Base-by-base conservation (phyloP, 352 stramenopile species). In the Phytophthora litchii region DNA sequence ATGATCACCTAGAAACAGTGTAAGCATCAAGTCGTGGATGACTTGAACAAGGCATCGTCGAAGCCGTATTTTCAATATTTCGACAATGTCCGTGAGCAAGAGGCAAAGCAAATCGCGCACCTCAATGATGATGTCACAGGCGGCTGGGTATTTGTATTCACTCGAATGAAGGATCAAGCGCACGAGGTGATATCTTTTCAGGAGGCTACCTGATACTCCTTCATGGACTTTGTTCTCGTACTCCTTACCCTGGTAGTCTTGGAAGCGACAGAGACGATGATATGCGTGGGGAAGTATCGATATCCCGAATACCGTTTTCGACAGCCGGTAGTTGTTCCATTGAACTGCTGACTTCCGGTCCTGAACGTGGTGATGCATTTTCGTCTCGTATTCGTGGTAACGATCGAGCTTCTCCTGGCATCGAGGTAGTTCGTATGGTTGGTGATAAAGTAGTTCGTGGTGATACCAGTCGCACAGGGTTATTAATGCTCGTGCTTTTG, bases 391-490 rank as follows among this genome's bases (percentile, higher is more conserved):
- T 78, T 62, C 32, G 79, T 91, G 42, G 89, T 77, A 19, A 74
- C 85, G 21, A 96, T 96, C 73, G 73, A 78, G 23, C 74, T 83
- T 21, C 61, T 96, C 21, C 25, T 31, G 34, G 27, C 3, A 42
- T 27, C 7, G 29, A 58, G 4, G 29, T 9, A 6, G 29, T 37
- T 7, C n/a, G 0, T 27, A 64, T 81, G 97, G 21, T 80, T 97
- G 21, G 89, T 97, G 61, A 73, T 97, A 27, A 91, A 97, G 76
- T 89, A 97, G 47, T 90, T 94, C 23, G 97, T 88, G 54, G 55
- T 23, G 55, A 70, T 32, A n/a, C 29, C 29, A 20, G 23, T 29
- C 32, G 44, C 31, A 45, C 52, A 25, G 38, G 25, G n/a, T 51
- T 52, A 5, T 52, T 42, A 1, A 31, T 55, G 8, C 23, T 46